A percentile compares a stretch with the other conserved stretches of the same genome.
Evolutionary conservation across 352 stramenopile species (phyloP).

Genomic region (Phytophthora citrophthora): DNA sequence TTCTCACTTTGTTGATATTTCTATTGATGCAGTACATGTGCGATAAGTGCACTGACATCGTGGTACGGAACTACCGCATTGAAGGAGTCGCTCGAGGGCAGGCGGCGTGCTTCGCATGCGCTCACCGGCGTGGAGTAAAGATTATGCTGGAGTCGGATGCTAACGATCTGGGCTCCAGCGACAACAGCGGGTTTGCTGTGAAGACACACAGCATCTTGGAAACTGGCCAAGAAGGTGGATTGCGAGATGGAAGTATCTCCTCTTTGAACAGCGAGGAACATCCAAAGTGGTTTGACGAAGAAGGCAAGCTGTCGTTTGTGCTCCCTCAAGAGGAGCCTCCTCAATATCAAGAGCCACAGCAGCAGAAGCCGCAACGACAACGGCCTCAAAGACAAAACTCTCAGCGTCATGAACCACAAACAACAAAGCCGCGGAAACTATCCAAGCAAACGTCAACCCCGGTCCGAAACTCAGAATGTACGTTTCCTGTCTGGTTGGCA

Average conservation of each 20-base stretch:
- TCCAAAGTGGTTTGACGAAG: constrained; percentile 28
- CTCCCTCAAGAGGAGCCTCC: constrained; percentile 5
- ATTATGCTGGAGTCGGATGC: constrained; percentile 9
- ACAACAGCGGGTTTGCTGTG: constrained; percentile 3
- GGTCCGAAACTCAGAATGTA: constrained; percentile 29
- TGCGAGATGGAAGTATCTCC: constrained; percentile 25
- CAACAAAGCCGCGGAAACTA: background rate
- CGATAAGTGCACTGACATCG: constrained; percentile 69
- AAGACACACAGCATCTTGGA: constrained; percentile 20
- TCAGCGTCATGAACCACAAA: background rate
- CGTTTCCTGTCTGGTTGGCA: constrained; percentile 6
- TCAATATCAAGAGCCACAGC: background rate
- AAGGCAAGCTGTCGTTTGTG: constrained; percentile 19
- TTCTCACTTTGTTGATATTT: constrained; percentile 9
- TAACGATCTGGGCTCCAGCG: constrained; percentile 6
- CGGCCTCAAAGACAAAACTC: background rate
- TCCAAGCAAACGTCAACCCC: constrained; percentile 10
- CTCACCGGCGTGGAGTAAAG: constrained; percentile 51
- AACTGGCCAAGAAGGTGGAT: constrained; percentile 8
- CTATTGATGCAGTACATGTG: constrained; percentile 62
- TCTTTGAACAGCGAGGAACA: constrained; percentile 22
- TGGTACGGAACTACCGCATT: constrained; percentile 64
- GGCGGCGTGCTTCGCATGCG: constrained; percentile 65
- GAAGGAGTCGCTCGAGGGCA: constrained; percentile 40
- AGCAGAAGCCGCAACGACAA: constrained; percentile 1